Percentiles rank a stretch among this genome's conserved stretches.
These are phyloP conservation scores for Hypoxylon perforatum DNA, from an alignment of 495 filamentous ascomycete genomes.

Conservation along the genomic window DNA sequence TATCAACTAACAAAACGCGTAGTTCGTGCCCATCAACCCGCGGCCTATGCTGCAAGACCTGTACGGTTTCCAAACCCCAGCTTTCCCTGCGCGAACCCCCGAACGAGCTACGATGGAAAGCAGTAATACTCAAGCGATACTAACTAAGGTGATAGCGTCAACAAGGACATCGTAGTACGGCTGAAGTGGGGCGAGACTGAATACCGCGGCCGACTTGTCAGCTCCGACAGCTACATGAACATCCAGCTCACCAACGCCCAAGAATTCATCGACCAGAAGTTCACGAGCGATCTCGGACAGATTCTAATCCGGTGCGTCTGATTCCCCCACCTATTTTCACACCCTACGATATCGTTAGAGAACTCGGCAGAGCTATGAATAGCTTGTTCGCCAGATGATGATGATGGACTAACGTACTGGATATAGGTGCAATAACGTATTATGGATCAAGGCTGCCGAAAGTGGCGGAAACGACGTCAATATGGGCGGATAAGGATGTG, in stretches of 20 bases:
- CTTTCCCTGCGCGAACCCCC: constrained; percentile 1
- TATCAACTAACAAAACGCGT: constrained; percentile 24
- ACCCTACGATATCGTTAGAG: neutral
- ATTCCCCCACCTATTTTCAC: constrained; percentile 23
- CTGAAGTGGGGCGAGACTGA: constrained; percentile 98
- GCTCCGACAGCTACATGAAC: constrained; percentile 98
- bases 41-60: constrained; percentile 88
- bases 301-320: constrained; percentile 84
- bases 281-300: constrained; percentile 83
- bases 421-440: constrained; percentile 81
- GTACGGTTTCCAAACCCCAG: constrained; percentile 63
- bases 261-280: constrained; percentile 91
- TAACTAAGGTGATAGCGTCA: constrained; percentile 68
- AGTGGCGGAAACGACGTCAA: constrained; percentile 67
- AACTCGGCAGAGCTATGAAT: neutral
- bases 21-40: constrained; percentile 90
- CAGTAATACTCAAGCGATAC: neutral
- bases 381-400: neutral
- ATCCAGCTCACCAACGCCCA: constrained; percentile 88
- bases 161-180: constrained; percentile 87
- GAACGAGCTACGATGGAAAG: constrained; percentile 7
- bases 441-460: constrained; percentile 83
- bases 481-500: constrained; percentile 68
- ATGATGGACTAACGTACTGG: constrained; percentile 58
- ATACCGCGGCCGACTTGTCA: constrained; percentile 90